Percentiles rank a stretch among this genome's conserved stretches.
Evolutionary conservation across 2,329 filamentous ascomycete genomes (phyloP).

Genomic region (Fusarium sp.): DNA sequence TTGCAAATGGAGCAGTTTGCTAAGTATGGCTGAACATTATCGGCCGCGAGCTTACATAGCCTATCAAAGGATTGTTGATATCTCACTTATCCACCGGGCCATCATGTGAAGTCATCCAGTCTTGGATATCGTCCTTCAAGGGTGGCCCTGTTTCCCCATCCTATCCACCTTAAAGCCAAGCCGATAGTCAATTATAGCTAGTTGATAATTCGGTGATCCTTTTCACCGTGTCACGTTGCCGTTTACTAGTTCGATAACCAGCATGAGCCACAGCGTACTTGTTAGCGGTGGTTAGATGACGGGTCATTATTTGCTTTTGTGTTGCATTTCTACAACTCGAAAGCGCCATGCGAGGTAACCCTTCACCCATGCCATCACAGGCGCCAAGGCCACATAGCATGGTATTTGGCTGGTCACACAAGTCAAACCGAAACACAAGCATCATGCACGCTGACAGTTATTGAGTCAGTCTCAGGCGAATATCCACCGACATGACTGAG

Average conservation of each 20-base stretch:
- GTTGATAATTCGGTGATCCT: neutral
- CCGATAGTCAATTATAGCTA: neutral
- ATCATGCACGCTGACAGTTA: constrained; percentile 18
- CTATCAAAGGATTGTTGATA: neutral
- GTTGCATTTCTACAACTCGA: constrained; percentile 12
- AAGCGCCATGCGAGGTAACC: constrained; percentile 30
- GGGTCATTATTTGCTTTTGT: constrained; percentile 15
- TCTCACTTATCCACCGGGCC: neutral
- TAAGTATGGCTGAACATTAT: neutral
- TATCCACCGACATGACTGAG: constrained; percentile 4
- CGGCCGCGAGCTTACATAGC: neutral
- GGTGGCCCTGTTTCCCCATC: neutral
- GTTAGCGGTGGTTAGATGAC: constrained; percentile 10
- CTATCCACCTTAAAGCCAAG: neutral
- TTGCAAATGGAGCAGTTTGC: neutral
- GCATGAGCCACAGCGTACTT: neutral
- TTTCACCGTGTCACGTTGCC: neutral
- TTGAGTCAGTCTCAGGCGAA: constrained; percentile 16
- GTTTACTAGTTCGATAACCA: constrained; percentile 5
- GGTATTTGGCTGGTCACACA: constrained; percentile 11
- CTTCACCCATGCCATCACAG: constrained; percentile 13
- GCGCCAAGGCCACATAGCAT: neutral
- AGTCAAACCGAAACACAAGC: constrained; percentile 6
- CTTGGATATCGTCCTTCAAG: neutral
- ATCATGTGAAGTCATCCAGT: neutral